These are phyloP conservation scores for Pythium insidiosum DNA, from an alignment of 352 stramenopile genomes.

Conservation along the genomic window DNA sequence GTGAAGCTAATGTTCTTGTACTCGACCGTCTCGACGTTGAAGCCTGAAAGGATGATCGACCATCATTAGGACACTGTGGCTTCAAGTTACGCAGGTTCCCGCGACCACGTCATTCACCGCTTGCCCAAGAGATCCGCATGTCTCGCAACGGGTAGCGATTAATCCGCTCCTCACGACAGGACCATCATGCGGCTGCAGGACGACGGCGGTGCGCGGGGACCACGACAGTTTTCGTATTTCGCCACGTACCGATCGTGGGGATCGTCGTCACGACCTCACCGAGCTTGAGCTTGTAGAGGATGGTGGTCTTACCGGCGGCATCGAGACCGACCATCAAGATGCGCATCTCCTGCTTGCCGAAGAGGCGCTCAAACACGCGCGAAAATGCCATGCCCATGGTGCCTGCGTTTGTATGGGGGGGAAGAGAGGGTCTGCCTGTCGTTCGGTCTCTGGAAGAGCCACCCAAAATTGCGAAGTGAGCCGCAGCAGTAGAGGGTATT, in stretches of 20 bases:
- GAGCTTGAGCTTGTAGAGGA: constrained; percentile 94
- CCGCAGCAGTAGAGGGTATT: constrained; percentile 9
- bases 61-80: no score
- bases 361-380: constrained; percentile 96
- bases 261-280: constrained; percentile 96
- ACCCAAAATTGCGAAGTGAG: constrained; percentile 22
- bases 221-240: constrained; percentile 33
- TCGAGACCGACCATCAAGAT: constrained; percentile 99
- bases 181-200: no score
- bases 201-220: no score
- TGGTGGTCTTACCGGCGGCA: constrained; percentile 99
- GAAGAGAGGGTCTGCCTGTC: no score
- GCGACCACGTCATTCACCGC: no score
- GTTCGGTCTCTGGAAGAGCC: constrained; percentile 12
- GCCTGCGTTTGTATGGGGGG: constrained; percentile 24
- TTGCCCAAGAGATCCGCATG: no score
- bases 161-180: constrained; percentile 32
- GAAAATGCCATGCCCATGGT: constrained; percentile 98
- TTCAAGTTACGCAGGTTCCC: no score
- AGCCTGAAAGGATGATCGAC: constrained; percentile 69
- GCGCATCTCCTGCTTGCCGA: constrained; percentile 98
- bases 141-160: constrained; percentile 92
- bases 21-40: constrained; percentile 99
- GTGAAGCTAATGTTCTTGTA: constrained; percentile 99
- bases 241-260: constrained; percentile 93